phyloP scores from a whole-genome alignment of 306 rosid species.

The Fagus sylvatica region DNA sequence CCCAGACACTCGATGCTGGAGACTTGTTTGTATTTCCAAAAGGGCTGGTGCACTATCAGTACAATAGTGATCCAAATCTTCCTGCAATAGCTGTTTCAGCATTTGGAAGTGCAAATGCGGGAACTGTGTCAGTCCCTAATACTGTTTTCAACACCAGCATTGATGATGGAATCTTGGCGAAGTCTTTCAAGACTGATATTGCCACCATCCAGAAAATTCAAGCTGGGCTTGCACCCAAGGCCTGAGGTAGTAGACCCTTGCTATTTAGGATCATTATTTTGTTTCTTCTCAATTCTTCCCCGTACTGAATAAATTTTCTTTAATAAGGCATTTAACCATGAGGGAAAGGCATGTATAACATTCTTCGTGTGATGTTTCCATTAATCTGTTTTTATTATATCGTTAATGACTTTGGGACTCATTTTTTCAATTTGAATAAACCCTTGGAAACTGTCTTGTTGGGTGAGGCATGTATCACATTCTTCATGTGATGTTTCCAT shows the following conservation, averaged over 20 bases:
- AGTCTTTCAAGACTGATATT: constrained; percentile 52
- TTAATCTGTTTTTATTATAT: no score
- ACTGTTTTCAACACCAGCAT: constrained; percentile 38
- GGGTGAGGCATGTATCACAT: no score
- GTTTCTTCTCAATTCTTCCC: no score
- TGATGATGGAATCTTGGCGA: constrained; percentile 43
- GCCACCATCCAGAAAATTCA: constrained; percentile 38
- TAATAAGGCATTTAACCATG: no score
- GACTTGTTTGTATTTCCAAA: constrained; percentile 58
- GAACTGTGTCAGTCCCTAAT: constrained; percentile 35
- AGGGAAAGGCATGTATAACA: no score
- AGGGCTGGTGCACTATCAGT: constrained; percentile 53
- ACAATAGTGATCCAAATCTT: constrained; percentile 24
- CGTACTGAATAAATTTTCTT: no score
- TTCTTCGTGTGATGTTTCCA: no score
- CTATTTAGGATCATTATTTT: background rate
- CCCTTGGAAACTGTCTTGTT: no score
- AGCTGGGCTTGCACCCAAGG: constrained; percentile 37
- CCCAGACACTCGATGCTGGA: constrained; percentile 36
- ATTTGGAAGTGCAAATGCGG: constrained; percentile 55
- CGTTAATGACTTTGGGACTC: no score
- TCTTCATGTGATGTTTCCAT: no score
- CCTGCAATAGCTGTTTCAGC: constrained; percentile 40
- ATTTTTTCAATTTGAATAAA: no score
- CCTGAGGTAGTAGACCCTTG: background rate